phyloP scores from a whole-genome alignment of 2,329 filamentous ascomycete genomes.

The Trichophaea hybrida region DNA sequence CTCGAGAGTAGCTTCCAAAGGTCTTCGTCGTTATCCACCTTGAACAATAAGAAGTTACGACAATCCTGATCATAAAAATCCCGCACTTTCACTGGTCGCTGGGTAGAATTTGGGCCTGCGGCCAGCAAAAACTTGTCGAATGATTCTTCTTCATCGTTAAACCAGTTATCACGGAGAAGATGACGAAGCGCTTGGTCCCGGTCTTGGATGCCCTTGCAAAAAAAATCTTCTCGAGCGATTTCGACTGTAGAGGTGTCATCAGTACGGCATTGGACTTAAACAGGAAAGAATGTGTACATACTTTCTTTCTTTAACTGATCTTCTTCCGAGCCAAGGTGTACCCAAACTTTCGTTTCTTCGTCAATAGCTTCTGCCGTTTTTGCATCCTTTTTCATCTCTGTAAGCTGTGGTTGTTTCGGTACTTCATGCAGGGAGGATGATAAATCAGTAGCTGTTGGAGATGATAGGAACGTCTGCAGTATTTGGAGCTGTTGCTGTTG shows the following conservation, averaged over 20 bases:
- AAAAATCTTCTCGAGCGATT: background rate
- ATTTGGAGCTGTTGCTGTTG: background rate
- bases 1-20: constrained; percentile 8
- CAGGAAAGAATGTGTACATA: background rate
- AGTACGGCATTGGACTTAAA: background rate
- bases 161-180: background rate
- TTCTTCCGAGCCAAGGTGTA: background rate
- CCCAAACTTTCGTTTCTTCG: background rate
- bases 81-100: background rate
- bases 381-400: background rate
- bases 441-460: background rate
- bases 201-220: background rate
- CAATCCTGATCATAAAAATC: background rate
- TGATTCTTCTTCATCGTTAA: background rate
- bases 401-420: background rate
- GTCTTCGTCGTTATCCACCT: background rate
- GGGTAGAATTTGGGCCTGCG: background rate
- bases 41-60: background rate
- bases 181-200: background rate
- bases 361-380: background rate
- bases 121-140: background rate
- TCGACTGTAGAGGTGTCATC: background rate
- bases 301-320: no score
- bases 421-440: background rate
- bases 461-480: background rate